Percentiles rank a stretch among this genome's conserved stretches.
Conservation (phyloP, 2,329 filamentous ascomycete genomes). For the Pestalotiopsis sp. region DNA sequence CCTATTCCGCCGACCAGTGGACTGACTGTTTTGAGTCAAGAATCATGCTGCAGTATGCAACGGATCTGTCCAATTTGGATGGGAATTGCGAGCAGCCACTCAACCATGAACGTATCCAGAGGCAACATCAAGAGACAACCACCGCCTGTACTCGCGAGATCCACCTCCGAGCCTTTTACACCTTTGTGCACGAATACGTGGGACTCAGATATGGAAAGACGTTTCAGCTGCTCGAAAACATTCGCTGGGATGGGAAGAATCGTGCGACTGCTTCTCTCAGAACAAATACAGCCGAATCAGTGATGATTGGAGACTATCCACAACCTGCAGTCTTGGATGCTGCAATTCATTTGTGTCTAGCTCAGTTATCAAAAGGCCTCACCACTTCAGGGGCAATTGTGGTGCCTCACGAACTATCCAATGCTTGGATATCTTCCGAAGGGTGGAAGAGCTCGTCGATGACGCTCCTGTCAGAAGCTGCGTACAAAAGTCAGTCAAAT, state of each 20-base stretch:
- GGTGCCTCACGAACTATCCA: too few species aligned
- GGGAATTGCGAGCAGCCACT: conserved; percentile 16
- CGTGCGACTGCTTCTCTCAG: conserved; percentile 24
- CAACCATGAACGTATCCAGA: conserved; percentile 13
- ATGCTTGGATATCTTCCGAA: too few species aligned
- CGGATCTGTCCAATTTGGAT: conserved; percentile 15
- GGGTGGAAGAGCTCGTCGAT: too few species aligned
- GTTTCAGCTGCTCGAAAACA: conserved; percentile 30
- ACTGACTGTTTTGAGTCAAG: conserved; percentile 30
- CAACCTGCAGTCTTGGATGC: conserved; percentile 37
- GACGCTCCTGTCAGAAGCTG: too few species aligned
- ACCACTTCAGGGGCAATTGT: too few species aligned
- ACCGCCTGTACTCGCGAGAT: conserved; percentile 23
- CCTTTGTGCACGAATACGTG: conserved; percentile 20
- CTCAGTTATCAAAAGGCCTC: too few species aligned
- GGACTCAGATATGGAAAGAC: conserved; percentile 31
- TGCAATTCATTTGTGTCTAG: conserved; percentile 25
- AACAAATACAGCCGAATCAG: not conserved
- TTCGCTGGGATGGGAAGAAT: conserved; percentile 28
- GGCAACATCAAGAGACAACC: conserved; percentile 17
- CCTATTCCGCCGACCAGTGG: conserved; percentile 26
- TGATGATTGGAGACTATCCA: too few species aligned
- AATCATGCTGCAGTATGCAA: conserved; percentile 29
- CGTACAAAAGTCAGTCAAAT: too few species aligned
- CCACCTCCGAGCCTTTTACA: conserved; percentile 28